Conservation (phyloP, 148 eudicot species). For the Gaultheria prostrata region DNA sequence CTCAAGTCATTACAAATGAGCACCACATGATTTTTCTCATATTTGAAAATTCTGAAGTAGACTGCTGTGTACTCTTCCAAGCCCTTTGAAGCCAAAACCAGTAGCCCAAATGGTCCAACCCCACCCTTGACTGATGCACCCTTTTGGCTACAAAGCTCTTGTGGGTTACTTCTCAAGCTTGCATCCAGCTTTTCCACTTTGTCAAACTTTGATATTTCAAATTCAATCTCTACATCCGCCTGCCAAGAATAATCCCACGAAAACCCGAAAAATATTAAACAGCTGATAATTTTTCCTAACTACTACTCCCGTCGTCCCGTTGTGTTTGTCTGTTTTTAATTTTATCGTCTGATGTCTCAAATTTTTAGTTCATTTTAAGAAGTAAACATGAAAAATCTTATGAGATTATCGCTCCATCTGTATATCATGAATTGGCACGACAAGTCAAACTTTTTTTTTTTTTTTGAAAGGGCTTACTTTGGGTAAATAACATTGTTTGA, state of each 20-base stretch:
- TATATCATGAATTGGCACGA: too few relatives aligned
- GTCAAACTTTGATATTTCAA: constrained; percentile 37
- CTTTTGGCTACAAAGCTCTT: constrained; percentile 44
- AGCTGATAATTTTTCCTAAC: too few relatives aligned
- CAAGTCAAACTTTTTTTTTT: too few relatives aligned
- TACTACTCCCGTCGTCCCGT: too few relatives aligned
- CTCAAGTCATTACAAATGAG: constrained; percentile 28
- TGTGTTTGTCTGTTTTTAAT: too few relatives aligned
- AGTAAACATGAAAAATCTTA: too few relatives aligned
- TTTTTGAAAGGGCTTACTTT: too few relatives aligned
- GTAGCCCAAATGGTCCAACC: constrained; percentile 72
- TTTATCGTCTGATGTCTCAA: too few relatives aligned
- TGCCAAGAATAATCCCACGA: constrained; percentile 10
- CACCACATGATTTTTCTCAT: constrained; percentile 31
- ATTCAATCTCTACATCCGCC: constrained; percentile 64
- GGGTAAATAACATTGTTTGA: too few relatives aligned
- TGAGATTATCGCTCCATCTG: too few relatives aligned
- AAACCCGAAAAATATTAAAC: background rate
- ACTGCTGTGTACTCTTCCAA: constrained; percentile 65
- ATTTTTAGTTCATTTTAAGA: too few relatives aligned
- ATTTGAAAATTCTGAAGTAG: constrained; percentile 59
- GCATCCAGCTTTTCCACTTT: constrained; percentile 44
- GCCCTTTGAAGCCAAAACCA: constrained; percentile 59
- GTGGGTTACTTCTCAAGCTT: constrained; percentile 45
- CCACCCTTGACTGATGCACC: constrained; percentile 46